Evolutionary conservation across 1,139 yeast species (phyloP).

Genomic region (Saccharomycopsis hybrid): DNA sequence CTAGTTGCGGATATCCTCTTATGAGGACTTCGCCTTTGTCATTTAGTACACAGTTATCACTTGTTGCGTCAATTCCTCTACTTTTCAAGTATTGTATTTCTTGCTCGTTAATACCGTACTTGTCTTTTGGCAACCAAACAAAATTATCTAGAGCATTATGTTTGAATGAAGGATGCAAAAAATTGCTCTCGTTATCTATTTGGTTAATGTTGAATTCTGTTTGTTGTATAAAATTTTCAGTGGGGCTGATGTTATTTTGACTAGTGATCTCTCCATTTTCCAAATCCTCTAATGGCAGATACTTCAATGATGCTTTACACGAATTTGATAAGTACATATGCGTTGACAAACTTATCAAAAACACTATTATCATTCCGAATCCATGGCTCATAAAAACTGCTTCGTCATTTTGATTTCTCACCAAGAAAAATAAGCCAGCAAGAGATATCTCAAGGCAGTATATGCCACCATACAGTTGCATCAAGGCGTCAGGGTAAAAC

Average conservation of each 20-base stretch:
- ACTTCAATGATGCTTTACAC: constrained; percentile 26
- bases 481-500: constrained; percentile 65
- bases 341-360: constrained; percentile 34
- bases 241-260: too few species aligned
- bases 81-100: constrained; percentile 26
- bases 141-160: constrained; percentile 23
- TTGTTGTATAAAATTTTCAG: too few species aligned
- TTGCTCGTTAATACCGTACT: constrained; percentile 26
- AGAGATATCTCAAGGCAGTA: constrained; percentile 75
- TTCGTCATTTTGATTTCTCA: constrained; percentile 39
- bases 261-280: constrained; percentile 19
- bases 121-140: constrained; percentile 37
- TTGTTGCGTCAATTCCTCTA: constrained; percentile 27
- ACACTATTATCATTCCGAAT: constrained; percentile 38
- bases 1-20: constrained; percentile 24
- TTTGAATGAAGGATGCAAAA: constrained; percentile 25
- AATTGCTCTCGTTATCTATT: too few species aligned
- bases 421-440: constrained; percentile 65
- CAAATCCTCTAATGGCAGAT: constrained; percentile 26
- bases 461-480: constrained; percentile 71
- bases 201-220: too few species aligned
- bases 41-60: constrained; percentile 25
- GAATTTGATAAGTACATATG: constrained; percentile 34
- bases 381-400: constrained; percentile 37
- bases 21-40: constrained; percentile 26